These are phyloP conservation scores for Brassica incana DNA, from an alignment of 345 rosid genomes.

Conservation along the genomic window DNA sequence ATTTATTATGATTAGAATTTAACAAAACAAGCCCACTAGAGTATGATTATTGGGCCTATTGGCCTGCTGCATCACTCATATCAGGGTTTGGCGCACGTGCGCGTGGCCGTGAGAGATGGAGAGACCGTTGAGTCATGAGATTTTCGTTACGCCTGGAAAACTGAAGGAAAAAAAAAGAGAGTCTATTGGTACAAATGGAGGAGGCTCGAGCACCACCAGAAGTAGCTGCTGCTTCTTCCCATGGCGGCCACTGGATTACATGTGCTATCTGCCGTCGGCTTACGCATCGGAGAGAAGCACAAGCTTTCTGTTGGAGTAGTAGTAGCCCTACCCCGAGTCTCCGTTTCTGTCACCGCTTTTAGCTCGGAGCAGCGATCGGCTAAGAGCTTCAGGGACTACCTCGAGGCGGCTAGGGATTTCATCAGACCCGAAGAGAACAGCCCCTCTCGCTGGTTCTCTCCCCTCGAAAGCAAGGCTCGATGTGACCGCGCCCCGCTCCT, in stretches of 20 bases:
- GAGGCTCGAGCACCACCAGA: background rate
- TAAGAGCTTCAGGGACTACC: slow-evolving; percentile 47
- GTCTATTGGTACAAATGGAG: background rate
- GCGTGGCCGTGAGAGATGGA: slow-evolving; percentile 3
- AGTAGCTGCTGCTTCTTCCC: slow-evolving; percentile 19
- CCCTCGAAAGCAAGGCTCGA: slow-evolving; percentile 54
- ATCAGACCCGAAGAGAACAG: slow-evolving; percentile 49
- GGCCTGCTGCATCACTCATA: background rate
- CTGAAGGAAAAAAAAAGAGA: background rate
- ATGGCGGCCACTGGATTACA: slow-evolving; percentile 29
- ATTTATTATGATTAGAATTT: no score
- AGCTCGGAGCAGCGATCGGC: slow-evolving; percentile 4
- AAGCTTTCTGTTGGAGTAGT: slow-evolving; percentile 11
- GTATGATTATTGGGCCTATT: background rate
- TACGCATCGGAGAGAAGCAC: slow-evolving; percentile 9
- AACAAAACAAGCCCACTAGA: background rate
- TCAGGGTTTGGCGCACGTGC: background rate
- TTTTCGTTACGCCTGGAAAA: slow-evolving; percentile 22
- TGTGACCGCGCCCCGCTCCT: slow-evolving; percentile 60
- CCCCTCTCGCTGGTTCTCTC: slow-evolving; percentile 79
- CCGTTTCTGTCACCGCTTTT: slow-evolving; percentile 17
- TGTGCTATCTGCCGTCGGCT: slow-evolving; percentile 21
- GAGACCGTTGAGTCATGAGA: slow-evolving; percentile 21
- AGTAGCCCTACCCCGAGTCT: background rate
- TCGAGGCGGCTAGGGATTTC: slow-evolving; percentile 50